Conservation (phyloP, 2,329 filamentous ascomycete species). For the Tolypocladium cylindrosporum region DNA sequence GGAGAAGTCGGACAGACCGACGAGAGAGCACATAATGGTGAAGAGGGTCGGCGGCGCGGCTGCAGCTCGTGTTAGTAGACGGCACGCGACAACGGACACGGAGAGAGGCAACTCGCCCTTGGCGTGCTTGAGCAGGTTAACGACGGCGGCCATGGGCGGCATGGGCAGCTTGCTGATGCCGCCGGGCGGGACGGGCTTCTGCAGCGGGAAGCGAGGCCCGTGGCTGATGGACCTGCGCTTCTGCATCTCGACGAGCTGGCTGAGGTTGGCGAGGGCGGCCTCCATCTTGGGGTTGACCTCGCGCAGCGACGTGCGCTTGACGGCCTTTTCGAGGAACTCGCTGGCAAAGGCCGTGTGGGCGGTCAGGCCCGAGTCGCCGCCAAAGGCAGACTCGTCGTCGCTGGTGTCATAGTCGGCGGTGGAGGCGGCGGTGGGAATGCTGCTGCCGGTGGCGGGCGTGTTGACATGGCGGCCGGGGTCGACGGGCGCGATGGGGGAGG, state of each 20-base stretch:
- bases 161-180: constrained; percentile 42
- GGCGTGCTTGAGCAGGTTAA: constrained; percentile 36
- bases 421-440: constrained; percentile 16
- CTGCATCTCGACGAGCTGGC: constrained; percentile 42
- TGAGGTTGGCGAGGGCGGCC: constrained; percentile 39
- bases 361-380: constrained; percentile 38
- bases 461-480: constrained; percentile 4
- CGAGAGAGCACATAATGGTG: constrained; percentile 37
- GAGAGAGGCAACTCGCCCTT: constrained; percentile 23
- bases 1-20: constrained; percentile 38
- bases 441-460: constrained; percentile 16
- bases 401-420: constrained; percentile 25
- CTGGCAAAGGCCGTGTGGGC: constrained; percentile 43
- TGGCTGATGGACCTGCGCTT: constrained; percentile 28
- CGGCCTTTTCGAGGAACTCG: constrained; percentile 44
- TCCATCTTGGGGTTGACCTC: constrained; percentile 40
- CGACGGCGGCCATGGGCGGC: constrained; percentile 41
- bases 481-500: constrained; percentile 14
- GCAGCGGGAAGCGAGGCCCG: constrained; percentile 34
- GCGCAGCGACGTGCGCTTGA: constrained; percentile 34
- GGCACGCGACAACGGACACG: background rate
- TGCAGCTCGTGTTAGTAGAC: constrained; percentile 11
- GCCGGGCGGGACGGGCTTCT: constrained; percentile 33
- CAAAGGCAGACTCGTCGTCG: constrained; percentile 30
- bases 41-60: constrained; percentile 38